Conservation (phyloP, 2,329 filamentous ascomycete species). For the Stemphylium vesicarium region DNA sequence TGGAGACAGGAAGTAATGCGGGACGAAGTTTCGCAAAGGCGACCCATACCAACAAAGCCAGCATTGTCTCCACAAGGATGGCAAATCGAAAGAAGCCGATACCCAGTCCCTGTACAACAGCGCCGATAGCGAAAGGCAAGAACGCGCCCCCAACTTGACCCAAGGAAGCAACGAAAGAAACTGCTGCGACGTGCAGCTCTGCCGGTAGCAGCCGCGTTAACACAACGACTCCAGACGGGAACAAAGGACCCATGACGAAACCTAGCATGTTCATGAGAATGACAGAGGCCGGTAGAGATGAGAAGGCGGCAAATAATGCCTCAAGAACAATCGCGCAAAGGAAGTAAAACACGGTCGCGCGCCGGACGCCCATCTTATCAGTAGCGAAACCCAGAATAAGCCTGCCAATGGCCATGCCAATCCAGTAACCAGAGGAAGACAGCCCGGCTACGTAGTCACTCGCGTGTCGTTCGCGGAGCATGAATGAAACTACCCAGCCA, state of each 20-base stretch:
- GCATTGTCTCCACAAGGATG: conserved; percentile 27
- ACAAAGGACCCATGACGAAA: conserved; percentile 52
- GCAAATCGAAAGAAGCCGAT: conserved; percentile 49
- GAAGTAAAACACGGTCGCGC: conserved; percentile 36
- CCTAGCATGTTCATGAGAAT: conserved; percentile 45
- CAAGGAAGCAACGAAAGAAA: conserved; percentile 54
- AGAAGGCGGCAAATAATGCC: conserved; percentile 26
- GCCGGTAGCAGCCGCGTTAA: conserved; percentile 47
- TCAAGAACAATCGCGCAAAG: conserved; percentile 26
- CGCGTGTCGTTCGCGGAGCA: conserved; percentile 50
- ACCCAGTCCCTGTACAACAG: conserved; percentile 48
- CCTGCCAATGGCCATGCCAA: conserved; percentile 53
- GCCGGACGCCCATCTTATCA: conserved; percentile 36
- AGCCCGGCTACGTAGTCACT: conserved; percentile 49
- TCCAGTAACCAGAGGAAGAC: conserved; percentile 54
- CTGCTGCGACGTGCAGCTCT: conserved; percentile 52
- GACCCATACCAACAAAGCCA: conserved; percentile 35
- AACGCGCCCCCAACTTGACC: conserved; percentile 55
- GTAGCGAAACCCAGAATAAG: conserved; percentile 35
- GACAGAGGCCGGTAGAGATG: conserved; percentile 32
- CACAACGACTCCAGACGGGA: conserved; percentile 52
- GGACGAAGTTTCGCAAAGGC: conserved; percentile 20
- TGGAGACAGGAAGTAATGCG: background rate
- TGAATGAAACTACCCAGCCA: conserved; percentile 57
- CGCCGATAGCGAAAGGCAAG: conserved; percentile 54